These are phyloP conservation scores for Diaporthe velutina DNA, from an alignment of 2,329 filamentous ascomycete genomes.

Conservation along the genomic window DNA sequence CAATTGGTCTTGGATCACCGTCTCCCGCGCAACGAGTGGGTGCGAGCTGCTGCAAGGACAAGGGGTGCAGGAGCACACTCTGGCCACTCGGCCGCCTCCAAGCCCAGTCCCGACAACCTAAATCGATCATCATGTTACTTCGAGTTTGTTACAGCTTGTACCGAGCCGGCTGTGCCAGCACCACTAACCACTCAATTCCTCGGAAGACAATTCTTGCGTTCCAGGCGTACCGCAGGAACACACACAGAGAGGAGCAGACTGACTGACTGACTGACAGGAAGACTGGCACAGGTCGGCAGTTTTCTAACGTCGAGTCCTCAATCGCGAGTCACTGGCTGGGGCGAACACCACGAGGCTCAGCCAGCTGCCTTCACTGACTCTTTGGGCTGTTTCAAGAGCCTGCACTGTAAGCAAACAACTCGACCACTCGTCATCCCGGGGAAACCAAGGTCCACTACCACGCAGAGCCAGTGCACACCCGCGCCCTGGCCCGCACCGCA, in stretches of 20 bases:
- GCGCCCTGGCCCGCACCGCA: conserved; percentile 12
- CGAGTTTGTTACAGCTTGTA: background rate
- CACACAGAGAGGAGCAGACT: background rate
- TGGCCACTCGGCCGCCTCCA: background rate
- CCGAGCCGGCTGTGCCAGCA: background rate
- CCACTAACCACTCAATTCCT: background rate
- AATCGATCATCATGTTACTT: conserved; percentile 12
- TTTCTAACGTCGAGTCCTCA: background rate
- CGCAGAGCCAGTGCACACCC: background rate
- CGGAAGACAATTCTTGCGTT: background rate
- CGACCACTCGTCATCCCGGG: conserved; percentile 22
- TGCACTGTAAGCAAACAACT: conserved; percentile 24
- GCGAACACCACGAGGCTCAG: background rate
- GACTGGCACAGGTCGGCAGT: background rate
- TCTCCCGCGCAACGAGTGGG: conserved; percentile 42
- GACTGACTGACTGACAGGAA: too few species aligned
- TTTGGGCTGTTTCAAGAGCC: conserved; percentile 23
- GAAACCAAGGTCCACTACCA: conserved; percentile 13
- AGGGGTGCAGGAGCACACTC: conserved; percentile 27
- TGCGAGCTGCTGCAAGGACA: conserved; percentile 42
- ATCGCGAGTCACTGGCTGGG: background rate
- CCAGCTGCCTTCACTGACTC: background rate
- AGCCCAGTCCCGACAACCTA: conserved; percentile 1
- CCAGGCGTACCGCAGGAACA: background rate
- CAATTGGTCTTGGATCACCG: conserved; percentile 46